Percentiles rank a stretch among this genome's conserved stretches.
These are phyloP conservation scores for Apiospora hydei DNA, from an alignment of 2,329 filamentous ascomycete genomes.

Conservation along the genomic window DNA sequence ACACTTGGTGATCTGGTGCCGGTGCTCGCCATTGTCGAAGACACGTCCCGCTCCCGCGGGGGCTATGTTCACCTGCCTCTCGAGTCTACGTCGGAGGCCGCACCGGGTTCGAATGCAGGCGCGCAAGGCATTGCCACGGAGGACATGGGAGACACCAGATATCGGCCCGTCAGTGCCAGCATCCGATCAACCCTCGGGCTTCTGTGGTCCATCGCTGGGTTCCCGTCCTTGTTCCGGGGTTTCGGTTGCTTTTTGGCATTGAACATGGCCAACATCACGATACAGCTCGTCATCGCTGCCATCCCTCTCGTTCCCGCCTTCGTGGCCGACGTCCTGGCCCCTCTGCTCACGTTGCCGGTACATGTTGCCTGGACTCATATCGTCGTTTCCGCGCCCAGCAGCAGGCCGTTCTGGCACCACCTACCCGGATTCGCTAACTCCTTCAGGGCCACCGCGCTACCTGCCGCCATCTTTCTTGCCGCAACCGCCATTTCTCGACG, in stretches of 20 bases:
- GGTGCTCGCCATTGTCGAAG: constrained; percentile 60
- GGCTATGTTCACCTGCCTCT: constrained; percentile 55
- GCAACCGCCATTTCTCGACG: constrained; percentile 56
- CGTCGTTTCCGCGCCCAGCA: constrained; percentile 73
- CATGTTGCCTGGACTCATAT: constrained; percentile 82
- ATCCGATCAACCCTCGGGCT: constrained; percentile 55
- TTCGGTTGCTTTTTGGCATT: constrained; percentile 55
- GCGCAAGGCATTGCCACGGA: constrained; percentile 41
- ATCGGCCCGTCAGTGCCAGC: constrained; percentile 53
- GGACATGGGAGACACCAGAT: constrained; percentile 37
- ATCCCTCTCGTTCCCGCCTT: constrained; percentile 46
- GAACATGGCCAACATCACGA: constrained; percentile 38
- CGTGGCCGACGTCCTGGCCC: constrained; percentile 60
- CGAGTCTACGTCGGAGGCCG: constrained; percentile 28
- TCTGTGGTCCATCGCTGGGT: constrained; percentile 68
- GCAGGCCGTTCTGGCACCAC: constrained; percentile 68
- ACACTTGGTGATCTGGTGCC: constrained; percentile 55
- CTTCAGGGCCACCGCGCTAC: constrained; percentile 71
- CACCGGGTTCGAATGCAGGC: constrained; percentile 30
- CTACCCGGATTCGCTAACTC: constrained; percentile 67
- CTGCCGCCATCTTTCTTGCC: constrained; percentile 67
- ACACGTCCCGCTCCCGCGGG: constrained; percentile 56
- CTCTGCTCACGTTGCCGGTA: constrained; percentile 69
- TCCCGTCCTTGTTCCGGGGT: constrained; percentile 72
- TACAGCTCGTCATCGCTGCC: constrained; percentile 52